These are phyloP conservation scores for Pythium biforme DNA, from an alignment of 352 stramenopile species.

Conservation along the genomic window DNA sequence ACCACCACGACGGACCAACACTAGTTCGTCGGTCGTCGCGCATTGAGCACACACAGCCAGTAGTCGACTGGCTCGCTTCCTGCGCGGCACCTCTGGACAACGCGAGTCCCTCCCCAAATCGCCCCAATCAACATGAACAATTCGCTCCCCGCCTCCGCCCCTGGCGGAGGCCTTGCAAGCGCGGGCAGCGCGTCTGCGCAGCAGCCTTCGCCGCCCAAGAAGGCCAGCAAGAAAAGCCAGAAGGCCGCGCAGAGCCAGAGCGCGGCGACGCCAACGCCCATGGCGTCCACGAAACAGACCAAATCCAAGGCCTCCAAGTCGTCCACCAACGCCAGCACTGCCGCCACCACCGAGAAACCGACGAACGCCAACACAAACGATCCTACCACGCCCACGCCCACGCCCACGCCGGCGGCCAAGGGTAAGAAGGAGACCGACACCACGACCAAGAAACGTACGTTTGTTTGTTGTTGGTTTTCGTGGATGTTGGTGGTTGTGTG, in stretches of 20 bases:
- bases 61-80: slow-evolving; percentile 32
- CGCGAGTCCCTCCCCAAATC: background rate
- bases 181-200: background rate
- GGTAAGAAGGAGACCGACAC: slow-evolving; percentile 4
- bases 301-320: slow-evolving; percentile 23
- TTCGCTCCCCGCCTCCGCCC: background rate
- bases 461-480: background rate
- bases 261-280: background rate
- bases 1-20: slow-evolving; percentile 4
- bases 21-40: slow-evolving; percentile 8
- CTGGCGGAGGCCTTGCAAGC: background rate
- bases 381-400: background rate
- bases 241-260: background rate
- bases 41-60: slow-evolving; percentile 24
- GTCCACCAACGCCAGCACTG: background rate
- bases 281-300: slow-evolving; percentile 10
- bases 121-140: slow-evolving; percentile 5
- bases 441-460: slow-evolving; percentile 24
- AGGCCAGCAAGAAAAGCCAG: slow-evolving; percentile 16
- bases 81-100: slow-evolving; percentile 16
- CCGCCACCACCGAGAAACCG: background rate
- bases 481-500: background rate
- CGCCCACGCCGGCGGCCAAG: slow-evolving; percentile 2
- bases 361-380: background rate
- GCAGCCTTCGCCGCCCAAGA: slow-evolving; percentile 4